phyloP scores from a whole-genome alignment of 352 stramenopile species.

The Pythium aphanidermatum region DNA sequence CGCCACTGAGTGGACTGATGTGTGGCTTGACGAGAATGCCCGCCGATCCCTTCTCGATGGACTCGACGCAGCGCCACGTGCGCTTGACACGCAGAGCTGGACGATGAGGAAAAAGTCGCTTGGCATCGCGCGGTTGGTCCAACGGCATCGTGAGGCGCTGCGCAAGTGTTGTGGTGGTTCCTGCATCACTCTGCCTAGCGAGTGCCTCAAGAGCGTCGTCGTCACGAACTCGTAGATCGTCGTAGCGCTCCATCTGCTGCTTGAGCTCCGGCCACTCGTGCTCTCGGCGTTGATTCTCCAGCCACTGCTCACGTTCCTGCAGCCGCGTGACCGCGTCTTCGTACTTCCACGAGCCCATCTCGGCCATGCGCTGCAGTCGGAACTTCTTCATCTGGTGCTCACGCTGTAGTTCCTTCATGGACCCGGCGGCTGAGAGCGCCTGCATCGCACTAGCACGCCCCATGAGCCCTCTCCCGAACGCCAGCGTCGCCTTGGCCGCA shows the following conservation, averaged over 20 bases:
- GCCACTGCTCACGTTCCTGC: constrained; percentile 51
- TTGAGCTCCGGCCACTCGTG: constrained; percentile 55
- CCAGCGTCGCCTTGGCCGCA: constrained; percentile 9
- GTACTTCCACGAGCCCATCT: constrained; percentile 75
- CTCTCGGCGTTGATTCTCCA: constrained; percentile 46
- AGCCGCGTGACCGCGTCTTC: constrained; percentile 48
- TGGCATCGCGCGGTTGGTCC: constrained; percentile 49
- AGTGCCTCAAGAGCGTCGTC: constrained; percentile 19
- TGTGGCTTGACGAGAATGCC: constrained; percentile 88
- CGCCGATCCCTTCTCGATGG: constrained; percentile 59
- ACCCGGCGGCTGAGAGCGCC: constrained; percentile 47
- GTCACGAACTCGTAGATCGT: constrained; percentile 12
- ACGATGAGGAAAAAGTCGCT: constrained; percentile 47
- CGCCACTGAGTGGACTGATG: constrained; percentile 87
- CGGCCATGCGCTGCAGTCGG: constrained; percentile 42
- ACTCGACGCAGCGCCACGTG: constrained; percentile 82
- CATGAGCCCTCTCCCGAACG: too few relatives aligned
- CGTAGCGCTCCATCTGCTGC: constrained; percentile 30
- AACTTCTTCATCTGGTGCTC: constrained; percentile 86
- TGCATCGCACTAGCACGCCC: constrained; percentile 29
- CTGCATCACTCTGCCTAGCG: constrained; percentile 33
- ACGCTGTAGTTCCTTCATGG: constrained; percentile 75
- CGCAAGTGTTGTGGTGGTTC: constrained; percentile 39
- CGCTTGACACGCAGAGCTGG: constrained; percentile 75
- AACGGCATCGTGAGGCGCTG: constrained; percentile 62